A percentile compares a stretch with the other conserved stretches of the same genome.
phyloP scores from a whole-genome alignment of 2,329 filamentous ascomycete species.

The Colletotrichum sp. region DNA sequence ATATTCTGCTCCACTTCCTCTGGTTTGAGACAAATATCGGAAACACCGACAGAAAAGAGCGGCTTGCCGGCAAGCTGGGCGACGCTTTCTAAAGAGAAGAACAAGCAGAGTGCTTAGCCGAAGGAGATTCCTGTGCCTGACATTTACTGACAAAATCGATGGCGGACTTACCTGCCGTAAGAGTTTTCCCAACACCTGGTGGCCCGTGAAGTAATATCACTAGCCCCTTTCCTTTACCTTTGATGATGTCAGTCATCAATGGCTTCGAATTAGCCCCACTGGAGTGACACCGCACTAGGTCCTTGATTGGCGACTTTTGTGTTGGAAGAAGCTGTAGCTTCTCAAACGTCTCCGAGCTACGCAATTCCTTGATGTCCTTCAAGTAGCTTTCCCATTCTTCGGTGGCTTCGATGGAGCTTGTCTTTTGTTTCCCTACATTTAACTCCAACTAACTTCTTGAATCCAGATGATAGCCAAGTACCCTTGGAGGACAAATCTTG shows the following conservation, averaged over 20 bases:
- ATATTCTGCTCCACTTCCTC: slow-evolving; percentile 69
- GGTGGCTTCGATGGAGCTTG: background rate
- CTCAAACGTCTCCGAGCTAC: background rate
- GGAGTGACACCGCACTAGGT: background rate
- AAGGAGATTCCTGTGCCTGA: slow-evolving; percentile 50
- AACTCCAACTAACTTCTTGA: background rate
- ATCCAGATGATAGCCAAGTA: background rate
- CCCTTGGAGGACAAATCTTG: background rate
- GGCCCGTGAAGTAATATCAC: slow-evolving; percentile 53
- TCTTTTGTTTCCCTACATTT: background rate
- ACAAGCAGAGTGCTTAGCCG: slow-evolving; percentile 46
- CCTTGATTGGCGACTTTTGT: background rate
- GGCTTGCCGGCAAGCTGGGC: slow-evolving; percentile 53
- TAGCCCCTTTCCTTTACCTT: slow-evolving; percentile 36
- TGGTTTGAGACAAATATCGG: slow-evolving; percentile 72
- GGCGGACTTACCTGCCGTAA: slow-evolving; percentile 45
- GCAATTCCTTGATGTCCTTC: background rate
- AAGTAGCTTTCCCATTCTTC: background rate
- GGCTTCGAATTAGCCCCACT: background rate
- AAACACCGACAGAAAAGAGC: slow-evolving; percentile 60
- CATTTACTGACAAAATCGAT: slow-evolving; percentile 26
- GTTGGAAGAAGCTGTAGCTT: background rate
- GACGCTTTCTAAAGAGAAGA: slow-evolving; percentile 52
- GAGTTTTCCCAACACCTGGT: slow-evolving; percentile 57
- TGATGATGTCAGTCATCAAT: background rate